Percentiles rank a stretch among this genome's conserved stretches.
Conservation (phyloP, 495 filamentous ascomycete species). For the Schizothecium vesticola region DNA sequence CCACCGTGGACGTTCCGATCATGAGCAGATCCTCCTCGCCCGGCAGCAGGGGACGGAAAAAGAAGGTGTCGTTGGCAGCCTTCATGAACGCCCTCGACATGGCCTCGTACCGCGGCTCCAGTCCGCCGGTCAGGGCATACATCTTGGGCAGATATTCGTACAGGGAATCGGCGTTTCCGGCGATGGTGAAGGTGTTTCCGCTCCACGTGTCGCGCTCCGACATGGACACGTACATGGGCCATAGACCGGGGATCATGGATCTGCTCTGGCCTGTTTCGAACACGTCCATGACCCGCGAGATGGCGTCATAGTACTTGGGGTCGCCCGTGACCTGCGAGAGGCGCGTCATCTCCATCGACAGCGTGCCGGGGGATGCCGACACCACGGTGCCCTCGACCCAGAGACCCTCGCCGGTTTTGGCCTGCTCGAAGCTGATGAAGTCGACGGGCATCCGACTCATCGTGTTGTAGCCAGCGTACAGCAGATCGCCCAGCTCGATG, state of each 20-base stretch:
- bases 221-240: conserved; percentile 73
- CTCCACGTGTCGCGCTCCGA: conserved; percentile 25
- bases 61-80: conserved; percentile 58
- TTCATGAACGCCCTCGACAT: conserved; percentile 71
- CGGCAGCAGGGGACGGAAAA: conserved; percentile 76
- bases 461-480: conserved; percentile 85
- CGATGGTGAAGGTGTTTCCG: conserved; percentile 58
- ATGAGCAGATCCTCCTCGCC: conserved; percentile 66
- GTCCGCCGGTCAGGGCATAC: conserved; percentile 66
- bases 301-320: conserved; percentile 84
- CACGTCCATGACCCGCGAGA: conserved; percentile 72
- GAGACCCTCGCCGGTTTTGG: conserved; percentile 30
- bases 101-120: conserved; percentile 62
- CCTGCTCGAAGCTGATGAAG: conserved; percentile 51
- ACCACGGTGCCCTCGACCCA: conserved; percentile 29
- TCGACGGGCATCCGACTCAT: conserved; percentile 77
- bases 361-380: conserved; percentile 41
- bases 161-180: conserved; percentile 71
- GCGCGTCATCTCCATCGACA: conserved; percentile 81
- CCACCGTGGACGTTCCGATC: conserved; percentile 40
- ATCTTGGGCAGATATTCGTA: conserved; percentile 87
- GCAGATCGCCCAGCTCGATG: conserved; percentile 71
- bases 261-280: conserved; percentile 62
- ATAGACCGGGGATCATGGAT: conserved; percentile 75
- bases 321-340: conserved; percentile 82